Percentiles rank a stretch among this genome's conserved stretches.
Conservation (phyloP, 768 basidiomycete species). For the Naganishia onofrii region DNA sequence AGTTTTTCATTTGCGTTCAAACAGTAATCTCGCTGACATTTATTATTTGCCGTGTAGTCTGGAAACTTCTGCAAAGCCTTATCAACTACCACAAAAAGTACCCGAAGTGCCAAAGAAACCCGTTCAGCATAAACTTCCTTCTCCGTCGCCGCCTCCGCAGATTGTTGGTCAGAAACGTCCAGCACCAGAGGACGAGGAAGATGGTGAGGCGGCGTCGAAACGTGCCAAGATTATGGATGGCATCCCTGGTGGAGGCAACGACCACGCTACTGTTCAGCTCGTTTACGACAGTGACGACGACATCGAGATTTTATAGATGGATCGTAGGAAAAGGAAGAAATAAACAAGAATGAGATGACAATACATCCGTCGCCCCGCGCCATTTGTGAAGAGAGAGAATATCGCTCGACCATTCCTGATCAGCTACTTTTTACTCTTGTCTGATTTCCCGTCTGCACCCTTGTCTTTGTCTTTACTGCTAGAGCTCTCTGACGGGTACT, state of each 20-base stretch:
- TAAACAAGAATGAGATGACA: no score
- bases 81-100: conserved; percentile 9
- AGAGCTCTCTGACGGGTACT: conserved; percentile 24
- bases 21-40: background rate
- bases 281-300: conserved; percentile 30
- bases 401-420: background rate
- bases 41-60: conserved; percentile 23
- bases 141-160: conserved; percentile 20
- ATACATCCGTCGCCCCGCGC: no score
- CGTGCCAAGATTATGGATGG: conserved; percentile 13
- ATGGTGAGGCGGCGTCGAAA: background rate
- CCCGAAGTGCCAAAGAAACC: conserved; percentile 19
- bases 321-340: no score
- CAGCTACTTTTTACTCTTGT: no score
- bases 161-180: conserved; percentile 38
- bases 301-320: conserved; percentile 30
- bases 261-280: conserved; percentile 1
- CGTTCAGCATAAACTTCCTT: conserved; percentile 6
- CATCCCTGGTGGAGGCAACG: background rate
- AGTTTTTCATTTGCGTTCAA: conserved; percentile 27
- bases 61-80: conserved; percentile 16
- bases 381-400: background rate
- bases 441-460: background rate
- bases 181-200: conserved; percentile 37
- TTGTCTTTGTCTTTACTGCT: conserved; percentile 5